Conservation (phyloP, 192 early-diverging fungal species). For the Kickxella alabastrina region DNA sequence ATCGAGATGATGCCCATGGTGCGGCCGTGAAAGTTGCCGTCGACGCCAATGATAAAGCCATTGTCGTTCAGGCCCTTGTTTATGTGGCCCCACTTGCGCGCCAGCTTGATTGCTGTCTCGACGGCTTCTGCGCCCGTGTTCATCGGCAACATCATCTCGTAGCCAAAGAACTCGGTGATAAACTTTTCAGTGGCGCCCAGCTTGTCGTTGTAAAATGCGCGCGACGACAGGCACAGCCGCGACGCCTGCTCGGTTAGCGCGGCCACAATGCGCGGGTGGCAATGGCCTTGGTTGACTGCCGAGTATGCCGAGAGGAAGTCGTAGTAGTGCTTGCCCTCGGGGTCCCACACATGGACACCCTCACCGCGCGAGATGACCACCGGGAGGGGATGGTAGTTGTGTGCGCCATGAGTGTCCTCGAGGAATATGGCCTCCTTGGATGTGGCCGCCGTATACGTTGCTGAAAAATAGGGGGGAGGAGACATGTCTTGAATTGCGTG, state of each 20-base stretch:
- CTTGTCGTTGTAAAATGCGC: constrained; percentile 95
- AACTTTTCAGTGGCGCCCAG: constrained; percentile 90
- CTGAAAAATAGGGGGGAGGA: constrained; percentile 5
- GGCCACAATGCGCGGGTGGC: constrained; percentile 91
- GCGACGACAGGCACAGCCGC: constrained; percentile 79
- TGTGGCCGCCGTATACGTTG: constrained; percentile 9
- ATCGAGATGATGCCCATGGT: constrained; percentile 91
- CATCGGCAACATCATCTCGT: constrained; percentile 98
- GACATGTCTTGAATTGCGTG: too few species aligned
- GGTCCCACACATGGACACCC: constrained; percentile 93
- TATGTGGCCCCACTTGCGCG: constrained; percentile 93
- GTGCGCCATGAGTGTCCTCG: constrained; percentile 86
- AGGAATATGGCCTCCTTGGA: constrained; percentile 59
- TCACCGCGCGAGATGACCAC: constrained; percentile 84
- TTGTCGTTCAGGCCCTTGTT: constrained; percentile 83
- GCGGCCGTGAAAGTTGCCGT: constrained; percentile 95
- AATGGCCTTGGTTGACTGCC: constrained; percentile 86
- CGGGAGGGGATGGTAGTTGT: constrained; percentile 98
- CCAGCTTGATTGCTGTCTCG: constrained; percentile 97
- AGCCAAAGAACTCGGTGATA: constrained; percentile 89
- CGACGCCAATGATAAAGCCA: constrained; percentile 78
- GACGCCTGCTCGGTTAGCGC: constrained; percentile 88
- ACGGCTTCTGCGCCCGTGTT: constrained; percentile 99
- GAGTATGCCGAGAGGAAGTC: constrained; percentile 80
- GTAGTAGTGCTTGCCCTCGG: constrained; percentile 74